Conservation (phyloP, 1,139 yeast genomes). For the Candida tropicalis region DNA sequence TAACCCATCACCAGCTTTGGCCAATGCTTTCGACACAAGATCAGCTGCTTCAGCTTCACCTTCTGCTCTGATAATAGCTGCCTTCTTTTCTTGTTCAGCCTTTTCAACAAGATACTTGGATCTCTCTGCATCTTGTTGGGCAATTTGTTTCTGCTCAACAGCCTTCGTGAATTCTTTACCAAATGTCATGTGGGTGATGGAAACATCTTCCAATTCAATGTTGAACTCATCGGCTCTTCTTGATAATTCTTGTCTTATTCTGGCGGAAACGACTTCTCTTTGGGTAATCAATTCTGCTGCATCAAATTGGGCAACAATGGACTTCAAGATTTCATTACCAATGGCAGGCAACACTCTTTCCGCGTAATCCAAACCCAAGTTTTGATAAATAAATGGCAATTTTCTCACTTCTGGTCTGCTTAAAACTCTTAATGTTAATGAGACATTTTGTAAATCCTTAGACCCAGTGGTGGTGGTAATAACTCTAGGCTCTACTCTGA, state of each 20-base stretch:
- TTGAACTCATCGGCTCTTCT: conserved; percentile 86
- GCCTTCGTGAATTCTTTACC: conserved; percentile 98
- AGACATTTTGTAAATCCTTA: conserved; percentile 94
- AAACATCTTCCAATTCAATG: conserved; percentile 92
- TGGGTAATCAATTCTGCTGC: conserved; percentile 98
- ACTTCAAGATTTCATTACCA: conserved; percentile 93
- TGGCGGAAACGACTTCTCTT: conserved; percentile 90
- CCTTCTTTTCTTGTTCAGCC: conserved; percentile 97
- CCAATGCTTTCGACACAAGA: conserved; percentile 87
- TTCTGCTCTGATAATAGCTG: conserved; percentile 94
- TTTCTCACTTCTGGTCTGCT: conserved; percentile 89
- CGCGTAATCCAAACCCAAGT: conserved; percentile 91
- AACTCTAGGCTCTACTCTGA: conserved; percentile 87
- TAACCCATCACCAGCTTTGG: conserved; percentile 95
- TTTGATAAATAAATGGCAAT: conserved; percentile 86
- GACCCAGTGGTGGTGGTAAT: conserved; percentile 96
- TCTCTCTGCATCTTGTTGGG: conserved; percentile 99
- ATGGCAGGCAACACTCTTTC: conserved; percentile 97
- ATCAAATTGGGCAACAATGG: conserved; percentile 96
- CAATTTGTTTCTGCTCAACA: conserved; percentile 98
- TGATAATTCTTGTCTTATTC: conserved; percentile 85
- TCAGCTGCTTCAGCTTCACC: conserved; percentile 99
- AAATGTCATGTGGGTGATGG: conserved; percentile 97
- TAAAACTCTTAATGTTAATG: conserved; percentile 87
- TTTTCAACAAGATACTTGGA: conserved; percentile 92